phyloP scores from a whole-genome alignment of 805 yeast genomes.

The Wickerhamomyces kurtzmanii region DNA sequence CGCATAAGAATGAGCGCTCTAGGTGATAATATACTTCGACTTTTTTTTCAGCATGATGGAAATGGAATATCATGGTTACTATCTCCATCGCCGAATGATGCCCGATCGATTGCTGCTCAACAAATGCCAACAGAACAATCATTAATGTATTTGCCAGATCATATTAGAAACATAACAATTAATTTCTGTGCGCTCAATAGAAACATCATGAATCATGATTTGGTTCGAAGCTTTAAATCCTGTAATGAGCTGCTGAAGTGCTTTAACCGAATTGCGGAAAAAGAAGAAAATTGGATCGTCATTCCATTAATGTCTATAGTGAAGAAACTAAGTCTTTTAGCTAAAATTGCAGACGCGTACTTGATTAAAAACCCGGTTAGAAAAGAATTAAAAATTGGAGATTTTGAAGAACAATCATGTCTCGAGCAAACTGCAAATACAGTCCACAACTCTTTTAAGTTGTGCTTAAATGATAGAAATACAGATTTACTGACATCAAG shows the following conservation, averaged over 20 bases:
- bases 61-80: too few species aligned
- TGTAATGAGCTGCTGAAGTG: conserved; percentile 31
- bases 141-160: too few species aligned
- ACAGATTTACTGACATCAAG: conserved; percentile 39
- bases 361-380: conserved; percentile 10
- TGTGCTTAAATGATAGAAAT: conserved; percentile 72
- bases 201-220: too few species aligned
- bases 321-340: conserved; percentile 23
- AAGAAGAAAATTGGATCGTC: conserved; percentile 43
- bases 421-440: conserved; percentile 51
- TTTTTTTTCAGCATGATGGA: too few species aligned
- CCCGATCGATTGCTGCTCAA: too few species aligned
- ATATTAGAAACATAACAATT: too few species aligned
- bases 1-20: too few species aligned
- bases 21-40: too few species aligned
- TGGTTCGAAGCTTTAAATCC: conserved; percentile 16
- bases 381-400: conserved; percentile 6
- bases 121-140: too few species aligned
- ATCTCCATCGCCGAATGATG: too few species aligned
- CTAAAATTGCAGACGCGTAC: conserved; percentile 13
- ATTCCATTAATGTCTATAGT: conserved; percentile 29
- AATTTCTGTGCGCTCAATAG: too few species aligned
- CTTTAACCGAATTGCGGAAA: conserved; percentile 43
- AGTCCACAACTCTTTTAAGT: conserved; percentile 63
- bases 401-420: conserved; percentile 19